Percentiles rank a stretch among this genome's conserved stretches.
These are phyloP conservation scores for Phytophthora tentaculata DNA, from an alignment of 352 stramenopile genomes.

Conservation along the genomic window DNA sequence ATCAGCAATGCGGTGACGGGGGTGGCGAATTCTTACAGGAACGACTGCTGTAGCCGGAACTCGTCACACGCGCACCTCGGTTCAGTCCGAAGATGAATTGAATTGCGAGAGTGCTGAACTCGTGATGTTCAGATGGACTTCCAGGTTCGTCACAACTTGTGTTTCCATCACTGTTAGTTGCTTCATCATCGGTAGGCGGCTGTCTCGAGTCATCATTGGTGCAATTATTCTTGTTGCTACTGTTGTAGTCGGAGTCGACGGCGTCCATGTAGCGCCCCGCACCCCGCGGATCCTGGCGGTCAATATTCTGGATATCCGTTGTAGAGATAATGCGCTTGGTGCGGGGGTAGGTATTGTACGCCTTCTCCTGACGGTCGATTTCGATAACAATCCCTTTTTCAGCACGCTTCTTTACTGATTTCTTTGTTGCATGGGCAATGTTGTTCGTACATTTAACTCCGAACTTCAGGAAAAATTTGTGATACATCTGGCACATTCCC, in stretches of 20 bases:
- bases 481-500: no score
- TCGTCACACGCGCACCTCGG: background rate
- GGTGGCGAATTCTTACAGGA: constrained; percentile 3
- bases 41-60: constrained; percentile 4
- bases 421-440: background rate
- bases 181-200: background rate
- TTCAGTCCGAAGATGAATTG: constrained; percentile 3
- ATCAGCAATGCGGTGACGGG: background rate
- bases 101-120: background rate
- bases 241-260: background rate
- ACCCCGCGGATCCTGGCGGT: background rate
- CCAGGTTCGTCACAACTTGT: background rate
- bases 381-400: constrained; percentile 6
- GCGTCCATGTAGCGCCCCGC: constrained; percentile 5
- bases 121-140: background rate
- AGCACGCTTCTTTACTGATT: constrained; percentile 11
- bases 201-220: background rate
- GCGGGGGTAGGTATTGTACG: constrained; percentile 2
- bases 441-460: no score
- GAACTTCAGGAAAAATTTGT: no score
- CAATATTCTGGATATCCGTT: constrained; percentile 2
- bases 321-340: constrained; percentile 11
- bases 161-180: background rate
- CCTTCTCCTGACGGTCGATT: constrained; percentile 7
- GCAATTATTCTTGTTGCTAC: background rate